Evolutionary conservation across 495 filamentous ascomycete genomes (phyloP).

Genomic region (Evernia prunastri): DNA sequence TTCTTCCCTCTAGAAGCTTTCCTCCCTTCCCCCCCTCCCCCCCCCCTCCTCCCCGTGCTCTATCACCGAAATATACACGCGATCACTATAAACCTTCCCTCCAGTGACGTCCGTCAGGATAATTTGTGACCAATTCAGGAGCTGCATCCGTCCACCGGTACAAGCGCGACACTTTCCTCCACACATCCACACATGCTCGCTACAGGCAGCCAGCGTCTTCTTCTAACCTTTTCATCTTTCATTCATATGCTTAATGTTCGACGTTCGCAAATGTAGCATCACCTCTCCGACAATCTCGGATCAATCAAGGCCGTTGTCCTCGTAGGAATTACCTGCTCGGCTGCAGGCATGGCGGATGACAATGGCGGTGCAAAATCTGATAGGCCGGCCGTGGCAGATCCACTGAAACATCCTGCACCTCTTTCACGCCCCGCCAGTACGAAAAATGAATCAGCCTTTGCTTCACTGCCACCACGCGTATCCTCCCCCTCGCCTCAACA

Average conservation of each 20-base stretch:
- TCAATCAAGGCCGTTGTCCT: constrained; percentile 16
- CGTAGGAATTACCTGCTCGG: constrained; percentile 20
- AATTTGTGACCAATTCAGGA: constrained; percentile 2
- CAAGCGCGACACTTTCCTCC: constrained; percentile 14
- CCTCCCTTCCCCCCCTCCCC: background rate
- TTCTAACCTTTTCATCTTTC: background rate
- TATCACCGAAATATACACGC: background rate
- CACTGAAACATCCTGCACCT: constrained; percentile 16
- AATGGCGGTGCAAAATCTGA: constrained; percentile 17
- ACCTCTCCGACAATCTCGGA: background rate
- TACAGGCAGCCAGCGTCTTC: constrained; percentile 4
- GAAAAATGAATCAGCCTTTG: constrained; percentile 14
- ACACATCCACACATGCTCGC: constrained; percentile 4
- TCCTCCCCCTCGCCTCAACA: constrained; percentile 21
- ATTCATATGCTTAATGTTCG: background rate
- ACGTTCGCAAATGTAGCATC: constrained; percentile 21
- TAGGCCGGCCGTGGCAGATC: constrained; percentile 17
- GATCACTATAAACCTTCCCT: constrained; percentile 4
- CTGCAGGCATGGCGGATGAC: constrained; percentile 27
- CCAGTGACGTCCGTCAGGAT: background rate
- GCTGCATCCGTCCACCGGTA: constrained; percentile 15
- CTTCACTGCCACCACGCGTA: constrained; percentile 12
- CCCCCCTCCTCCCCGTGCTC: background rate
- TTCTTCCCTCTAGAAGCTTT: background rate
- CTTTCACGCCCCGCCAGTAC: constrained; percentile 14